Base-by-base conservation (phyloP, 2,329 filamentous ascomycete species). In the Aspergillus sp. region DNA sequence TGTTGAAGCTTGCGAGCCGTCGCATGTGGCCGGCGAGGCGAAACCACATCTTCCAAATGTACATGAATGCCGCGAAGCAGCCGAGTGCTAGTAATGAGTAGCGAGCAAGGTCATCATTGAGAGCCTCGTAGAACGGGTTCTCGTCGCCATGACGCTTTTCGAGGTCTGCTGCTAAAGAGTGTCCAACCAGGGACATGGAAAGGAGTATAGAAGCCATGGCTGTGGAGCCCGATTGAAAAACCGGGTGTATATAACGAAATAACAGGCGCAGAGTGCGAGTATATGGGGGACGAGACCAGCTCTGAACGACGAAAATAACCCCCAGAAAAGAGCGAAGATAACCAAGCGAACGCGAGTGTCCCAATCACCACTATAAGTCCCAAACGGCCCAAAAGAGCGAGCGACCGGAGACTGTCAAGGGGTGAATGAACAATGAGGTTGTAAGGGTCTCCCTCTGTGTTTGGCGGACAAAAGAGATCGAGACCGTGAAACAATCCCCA, bases 1-100 rank as follows among this genome's bases (percentile, higher is more conserved):
- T 91, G 77, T 84, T 88, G 64, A 96, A 82, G 68, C 87, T 91
- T 42, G 89, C 83, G 45, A 96, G 80, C 24, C 84, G 88, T 62
- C 92, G 86, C 39, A 93, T 79, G 69, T 95, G 88, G 64, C 83
- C 85, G 57, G 84, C 79, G 56, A 89, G 75, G 54, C 83, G 80
- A 51, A 86, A 81, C 54, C 79, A 75, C 61, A 87, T 73, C 60
- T 88, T 86, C 84, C 90, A 93, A 61, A 87, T 65, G 62, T 90
- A 80, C 66, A 93, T 80, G 50, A 82, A 80, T 37, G 73, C 81
- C 12, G 88, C 82, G 51, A 92, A 79, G 51, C 82, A 82, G 53
- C 85, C 85, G 72, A 89, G 86, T 27, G 88, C 80, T 63, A 86
- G 77, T 62, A 88, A 77, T 44, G 88, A 79, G 69, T 88, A 87